phyloP scores from a whole-genome alignment of 305 asterid genomes.

The Withania somnifera region DNA sequence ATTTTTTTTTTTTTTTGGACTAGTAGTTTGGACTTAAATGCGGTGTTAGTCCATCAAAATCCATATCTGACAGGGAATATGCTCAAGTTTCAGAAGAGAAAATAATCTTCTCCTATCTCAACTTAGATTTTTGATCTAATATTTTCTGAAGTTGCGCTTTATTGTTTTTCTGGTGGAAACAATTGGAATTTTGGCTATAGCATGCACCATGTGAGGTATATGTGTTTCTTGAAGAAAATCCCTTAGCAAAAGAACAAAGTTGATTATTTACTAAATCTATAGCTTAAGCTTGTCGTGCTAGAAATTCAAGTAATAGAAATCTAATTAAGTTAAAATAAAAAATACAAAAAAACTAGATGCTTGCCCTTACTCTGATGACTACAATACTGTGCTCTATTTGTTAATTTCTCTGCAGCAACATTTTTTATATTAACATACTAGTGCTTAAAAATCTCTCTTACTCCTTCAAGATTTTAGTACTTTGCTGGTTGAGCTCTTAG shows the following conservation, averaged over 20 bases:
- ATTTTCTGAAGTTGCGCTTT: background rate
- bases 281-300: no score
- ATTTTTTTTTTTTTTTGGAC: background rate
- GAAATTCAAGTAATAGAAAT: no score
- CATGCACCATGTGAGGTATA: no score
- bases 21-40: background rate
- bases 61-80: background rate
- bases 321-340: no score
- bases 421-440: background rate
- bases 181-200: no score
- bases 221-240: no score
- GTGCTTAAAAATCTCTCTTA: background rate
- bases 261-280: no score
- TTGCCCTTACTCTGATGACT: background rate
- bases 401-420: background rate
- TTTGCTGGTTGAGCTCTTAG: background rate
- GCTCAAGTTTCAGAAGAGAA: background rate
- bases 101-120: background rate
- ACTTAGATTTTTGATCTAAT: background rate
- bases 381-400: background rate
- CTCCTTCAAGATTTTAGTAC: background rate
- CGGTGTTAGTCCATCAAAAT: background rate
- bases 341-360: no score
- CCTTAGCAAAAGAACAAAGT: no score
- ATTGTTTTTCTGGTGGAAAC: no score